Base-by-base conservation (phyloP, 805 yeast species). In the Metschnikowia lochheadii region DNA sequence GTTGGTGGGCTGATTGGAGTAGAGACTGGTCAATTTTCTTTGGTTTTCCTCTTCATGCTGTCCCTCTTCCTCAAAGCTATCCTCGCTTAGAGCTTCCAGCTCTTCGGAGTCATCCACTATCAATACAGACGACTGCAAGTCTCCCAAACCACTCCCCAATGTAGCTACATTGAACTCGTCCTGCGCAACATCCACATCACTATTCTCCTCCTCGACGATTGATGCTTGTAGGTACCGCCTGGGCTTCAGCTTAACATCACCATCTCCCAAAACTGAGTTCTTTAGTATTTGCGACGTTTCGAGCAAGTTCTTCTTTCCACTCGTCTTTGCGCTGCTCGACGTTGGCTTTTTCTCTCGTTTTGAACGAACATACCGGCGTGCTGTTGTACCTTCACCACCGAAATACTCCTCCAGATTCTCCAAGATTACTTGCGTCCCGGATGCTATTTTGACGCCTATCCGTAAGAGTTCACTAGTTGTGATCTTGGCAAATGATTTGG, bases 401-500 rank as follows among this genome's bases (percentile, higher is more conserved):
- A 89, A 68, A 6, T 80, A 77, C 56, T 84, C 86, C 62, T 90
- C 97, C 0, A 95, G 84, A 48, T 79, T 82, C 58, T 90, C 97
- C 40, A 91, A 66, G 2, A 88, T 66, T 0, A 84, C 81, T 60
- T 90, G 97, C 0, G 96, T 87, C 0, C 97, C 97, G 8, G 90
- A 85, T 1, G 96, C 91, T 29, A 91, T 63, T 58, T 86, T 89
- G 0, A 87, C 92, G 0, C 97, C 96, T 42, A 91, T 73, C 58
- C 85, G 85, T 41, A 91, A 71, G 33, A 90, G 66, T 63, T 91
- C 97, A 50, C 84, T 86, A 3, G 94, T 80, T 0, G 97, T 85
- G 3, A 86, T 83, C 57, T 78, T 83, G 1, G 91, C 83, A 67
- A 91, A 89, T 6, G 82, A 76, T 48, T 73, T 67, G 0, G 91